phyloP scores from a whole-genome alignment of 371 early-diverging fungal genomes.

The Mortierella sp. region DNA sequence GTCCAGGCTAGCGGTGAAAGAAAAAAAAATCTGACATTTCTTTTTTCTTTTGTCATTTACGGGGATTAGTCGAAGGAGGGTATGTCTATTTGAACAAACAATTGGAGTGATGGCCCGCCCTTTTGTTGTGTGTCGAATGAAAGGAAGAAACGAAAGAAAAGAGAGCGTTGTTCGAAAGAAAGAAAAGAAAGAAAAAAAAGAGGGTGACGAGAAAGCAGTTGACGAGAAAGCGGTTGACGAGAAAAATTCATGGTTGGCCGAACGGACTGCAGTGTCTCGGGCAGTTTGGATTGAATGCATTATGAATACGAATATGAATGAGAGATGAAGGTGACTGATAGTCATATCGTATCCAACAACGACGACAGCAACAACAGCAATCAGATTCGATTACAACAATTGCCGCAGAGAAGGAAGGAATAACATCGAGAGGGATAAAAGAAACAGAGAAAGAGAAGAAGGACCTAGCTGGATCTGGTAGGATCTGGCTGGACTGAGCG shows the following conservation, averaged over 20 bases:
- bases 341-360: background rate
- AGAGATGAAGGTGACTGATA: background rate
- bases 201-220: conserved; percentile 4
- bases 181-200: background rate
- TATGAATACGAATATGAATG: background rate
- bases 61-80: conserved; percentile 2
- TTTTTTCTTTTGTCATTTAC: background rate
- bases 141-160: background rate
- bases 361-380: background rate
- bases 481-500: background rate
- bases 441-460: background rate
- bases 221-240: background rate
- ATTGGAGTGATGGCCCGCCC: background rate
- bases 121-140: background rate
- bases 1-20: conserved; percentile 10
- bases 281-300: background rate
- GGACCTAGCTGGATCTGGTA: background rate
- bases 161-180: background rate
- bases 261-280: conserved; percentile 4
- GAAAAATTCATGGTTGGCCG: background rate
- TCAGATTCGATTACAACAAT: too few species aligned
- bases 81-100: background rate
- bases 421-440: background rate
- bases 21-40: background rate
- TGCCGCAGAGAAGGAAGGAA: background rate